Evolutionary conservation across 176 grass and related monocot genomes (phyloP).

Genomic region (Juncus inflexus): DNA sequence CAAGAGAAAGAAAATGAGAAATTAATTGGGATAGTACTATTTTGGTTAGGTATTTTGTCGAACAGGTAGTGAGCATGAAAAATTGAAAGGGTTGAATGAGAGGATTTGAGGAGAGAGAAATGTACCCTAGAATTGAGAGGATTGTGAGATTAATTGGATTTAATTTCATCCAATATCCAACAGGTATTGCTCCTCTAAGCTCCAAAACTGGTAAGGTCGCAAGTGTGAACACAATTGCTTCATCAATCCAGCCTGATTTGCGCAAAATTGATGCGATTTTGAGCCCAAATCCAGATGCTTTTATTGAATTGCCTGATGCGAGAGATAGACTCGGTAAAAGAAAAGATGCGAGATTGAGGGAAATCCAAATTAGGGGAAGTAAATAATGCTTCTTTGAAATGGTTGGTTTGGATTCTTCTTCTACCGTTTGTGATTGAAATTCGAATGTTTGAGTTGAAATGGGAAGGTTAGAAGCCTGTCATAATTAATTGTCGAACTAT

Average conservation of each 20-base stretch:
- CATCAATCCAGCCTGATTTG: conserved; percentile 76
- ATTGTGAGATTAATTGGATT: conserved; percentile 63
- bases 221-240: conserved; percentile 71
- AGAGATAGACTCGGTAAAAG: conserved; percentile 16
- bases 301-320: conserved; percentile 56
- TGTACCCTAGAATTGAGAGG: conserved; percentile 74
- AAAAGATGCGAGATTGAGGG: conserved; percentile 14
- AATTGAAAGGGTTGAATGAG: background rate
- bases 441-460: background rate
- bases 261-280: conserved; percentile 61
- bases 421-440: conserved; percentile 21
- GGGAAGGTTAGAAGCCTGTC: conserved; percentile 2
- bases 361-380: conserved; percentile 19
- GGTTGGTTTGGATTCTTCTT: background rate
- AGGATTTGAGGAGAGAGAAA: background rate
- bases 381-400: conserved; percentile 18
- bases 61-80: conserved; percentile 12
- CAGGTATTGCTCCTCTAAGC: conserved; percentile 82
- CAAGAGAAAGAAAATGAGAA: conserved; percentile 21
- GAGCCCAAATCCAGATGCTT: conserved; percentile 70
- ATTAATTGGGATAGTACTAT: background rate
- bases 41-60: conserved; percentile 6
- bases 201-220: conserved; percentile 81
- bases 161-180: conserved; percentile 89
- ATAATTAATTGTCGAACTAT: background rate